phyloP scores from a whole-genome alignment of 345 rosid genomes.

The Eucalyptus marginata region DNA sequence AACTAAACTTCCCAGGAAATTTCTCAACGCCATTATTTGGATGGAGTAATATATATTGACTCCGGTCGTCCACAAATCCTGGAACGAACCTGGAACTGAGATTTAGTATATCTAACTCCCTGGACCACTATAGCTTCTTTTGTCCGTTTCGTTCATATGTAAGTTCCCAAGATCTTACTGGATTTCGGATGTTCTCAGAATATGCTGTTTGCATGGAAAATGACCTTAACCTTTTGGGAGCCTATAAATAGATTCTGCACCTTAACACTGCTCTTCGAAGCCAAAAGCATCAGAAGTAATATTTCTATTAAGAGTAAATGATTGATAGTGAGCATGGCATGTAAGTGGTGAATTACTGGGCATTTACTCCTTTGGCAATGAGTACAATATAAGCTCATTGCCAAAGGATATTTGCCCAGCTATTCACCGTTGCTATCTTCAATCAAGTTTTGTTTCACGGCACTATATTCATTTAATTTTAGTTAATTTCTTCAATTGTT shows the following conservation, averaged over 20 bases:
- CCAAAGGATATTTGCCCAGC: conserved; percentile 49
- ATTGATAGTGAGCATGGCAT: not conserved
- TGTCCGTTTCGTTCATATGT: not conserved
- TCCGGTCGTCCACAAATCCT: not conserved
- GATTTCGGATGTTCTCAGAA: not conserved
- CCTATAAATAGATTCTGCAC: not conserved
- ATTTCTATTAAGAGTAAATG: not conserved
- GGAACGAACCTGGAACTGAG: not conserved
- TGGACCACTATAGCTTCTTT: not conserved
- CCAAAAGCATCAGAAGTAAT: not conserved
- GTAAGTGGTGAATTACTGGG: conserved; percentile 9
- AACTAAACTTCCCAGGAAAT: not conserved
- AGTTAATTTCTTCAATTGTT: not conserved
- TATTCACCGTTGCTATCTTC: conserved; percentile 7
- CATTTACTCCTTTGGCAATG: conserved; percentile 20
- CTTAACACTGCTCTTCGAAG: not conserved
- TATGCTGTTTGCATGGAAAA: not conserved
- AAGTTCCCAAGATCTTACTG: not conserved
- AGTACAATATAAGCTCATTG: conserved; percentile 1
- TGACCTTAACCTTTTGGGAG: not conserved
- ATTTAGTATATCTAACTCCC: not conserved
- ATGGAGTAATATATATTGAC: not conserved
- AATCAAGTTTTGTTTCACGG: not conserved
- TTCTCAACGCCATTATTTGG: not conserved
- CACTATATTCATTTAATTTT: not conserved